Conservation (phyloP, 108 stramenopile genomes). For the Cyclostephanos tholiformis region DNA sequence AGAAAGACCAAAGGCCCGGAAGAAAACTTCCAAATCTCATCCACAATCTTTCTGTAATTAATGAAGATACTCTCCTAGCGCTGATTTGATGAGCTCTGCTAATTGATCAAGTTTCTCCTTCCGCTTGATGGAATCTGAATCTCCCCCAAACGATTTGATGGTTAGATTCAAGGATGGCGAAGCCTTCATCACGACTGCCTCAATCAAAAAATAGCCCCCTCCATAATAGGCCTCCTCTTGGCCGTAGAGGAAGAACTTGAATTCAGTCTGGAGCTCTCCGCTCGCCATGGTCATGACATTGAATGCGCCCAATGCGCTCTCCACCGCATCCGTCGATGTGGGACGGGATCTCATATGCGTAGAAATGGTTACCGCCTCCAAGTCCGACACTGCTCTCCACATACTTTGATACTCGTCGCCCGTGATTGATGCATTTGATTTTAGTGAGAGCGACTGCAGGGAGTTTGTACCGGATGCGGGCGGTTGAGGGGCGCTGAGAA, state of each 20-base stretch:
- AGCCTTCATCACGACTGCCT: slow-evolving; percentile 66
- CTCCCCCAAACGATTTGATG: slow-evolving; percentile 58
- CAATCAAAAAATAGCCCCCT: slow-evolving; percentile 68
- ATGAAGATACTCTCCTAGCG: slow-evolving; percentile 31
- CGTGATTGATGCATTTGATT: slow-evolving; percentile 60
- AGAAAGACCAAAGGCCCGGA: not conserved
- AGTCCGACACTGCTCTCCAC: slow-evolving; percentile 80
- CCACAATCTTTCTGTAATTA: not conserved
- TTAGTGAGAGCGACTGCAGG: slow-evolving; percentile 55
- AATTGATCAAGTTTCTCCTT: slow-evolving; percentile 48
- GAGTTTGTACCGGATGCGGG: slow-evolving; percentile 34
- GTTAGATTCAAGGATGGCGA: slow-evolving; percentile 59
- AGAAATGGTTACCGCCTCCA: slow-evolving; percentile 63
- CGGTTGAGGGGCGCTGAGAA: slow-evolving; percentile 47
- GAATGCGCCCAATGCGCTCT: slow-evolving; percentile 52
- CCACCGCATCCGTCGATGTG: slow-evolving; percentile 64
- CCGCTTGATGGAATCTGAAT: slow-evolving; percentile 28
- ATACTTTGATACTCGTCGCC: slow-evolving; percentile 85
- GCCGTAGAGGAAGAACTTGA: slow-evolving; percentile 92
- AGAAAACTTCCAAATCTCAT: not conserved
- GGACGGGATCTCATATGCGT: slow-evolving; percentile 56
- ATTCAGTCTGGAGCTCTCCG: slow-evolving; percentile 83
- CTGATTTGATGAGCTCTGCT: slow-evolving; percentile 41
- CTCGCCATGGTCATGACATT: slow-evolving; percentile 88
- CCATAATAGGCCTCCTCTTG: slow-evolving; percentile 53